Base-by-base conservation (phyloP, 495 filamentous ascomycete genomes). In the Bathelium albidoporum region DNA sequence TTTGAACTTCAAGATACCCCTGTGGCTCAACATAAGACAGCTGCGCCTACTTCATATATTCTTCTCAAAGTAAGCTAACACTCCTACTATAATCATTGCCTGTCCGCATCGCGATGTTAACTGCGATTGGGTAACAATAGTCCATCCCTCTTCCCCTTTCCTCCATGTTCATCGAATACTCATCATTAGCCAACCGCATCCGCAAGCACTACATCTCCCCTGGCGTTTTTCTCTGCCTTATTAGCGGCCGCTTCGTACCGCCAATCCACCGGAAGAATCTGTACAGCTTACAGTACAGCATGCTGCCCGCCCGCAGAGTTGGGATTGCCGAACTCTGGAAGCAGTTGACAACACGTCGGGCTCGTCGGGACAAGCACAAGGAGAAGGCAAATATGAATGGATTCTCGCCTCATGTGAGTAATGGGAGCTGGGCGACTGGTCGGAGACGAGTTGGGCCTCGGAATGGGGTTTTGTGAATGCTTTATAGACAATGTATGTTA, bases 261-360 rank as follows among this genome's bases (percentile, higher is more conserved):
- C 93, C 95, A 0, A 93, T 99, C 36, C 91, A 96, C 72, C 82
- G 94, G 10, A 91, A 91, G 71, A 95, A 91, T 71, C 79, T 99
- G 52, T 99, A 99, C 75, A 92, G 89, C 63, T 85, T 99, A 69
- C 94, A 99, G 75, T 99, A 99, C 75, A 94, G 89, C 77, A 97
- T 97, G 95, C 79, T 99, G 32, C 94, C 94, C 4, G 86, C 89
- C 12, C 84, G 79, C 44, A 79, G 94, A 5, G 89, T 89, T 0
- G 84, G 89, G 1, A 86, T 97, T 59, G 73, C 80, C 64, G 91
- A 97, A 71, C 85, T 97, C 65, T 99, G 95, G 95, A 75, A 82
- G 32, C 81, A 86, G 59, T 74, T 96, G 63, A 90, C 83, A 1
- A 81, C 14, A 9, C 49, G 49, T 28, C 4, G 24, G 31, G 24